Evolutionary conservation across 495 filamentous ascomycete genomes (phyloP).

Genomic region (Lepidopterella palustris): DNA sequence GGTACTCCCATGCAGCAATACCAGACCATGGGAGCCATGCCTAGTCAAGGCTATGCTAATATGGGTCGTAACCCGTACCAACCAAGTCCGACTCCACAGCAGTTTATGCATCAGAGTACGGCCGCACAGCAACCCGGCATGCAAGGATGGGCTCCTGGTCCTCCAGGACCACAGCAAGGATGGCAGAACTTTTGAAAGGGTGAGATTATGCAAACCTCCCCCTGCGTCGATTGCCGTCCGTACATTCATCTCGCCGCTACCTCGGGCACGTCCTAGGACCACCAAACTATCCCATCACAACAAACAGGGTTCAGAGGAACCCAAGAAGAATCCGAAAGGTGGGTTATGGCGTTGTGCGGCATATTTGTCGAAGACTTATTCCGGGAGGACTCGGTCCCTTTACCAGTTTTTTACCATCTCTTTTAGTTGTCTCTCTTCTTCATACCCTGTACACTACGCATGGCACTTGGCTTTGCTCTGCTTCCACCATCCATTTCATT

Average conservation of each 20-base stretch:
- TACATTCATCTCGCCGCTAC: too few species aligned
- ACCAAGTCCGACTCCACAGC: conserved; percentile 38
- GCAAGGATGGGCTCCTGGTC: conserved; percentile 42
- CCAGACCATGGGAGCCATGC: conserved; percentile 33
- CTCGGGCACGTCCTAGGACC: not conserved
- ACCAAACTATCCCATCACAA: not conserved
- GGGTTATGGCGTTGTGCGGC: not conserved
- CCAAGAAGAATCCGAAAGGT: not conserved
- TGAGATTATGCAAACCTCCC: too few species aligned
- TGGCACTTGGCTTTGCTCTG: conserved; percentile 4
- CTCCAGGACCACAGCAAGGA: conserved; percentile 19
- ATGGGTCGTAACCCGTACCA: conserved; percentile 47
- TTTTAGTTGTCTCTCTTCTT: conserved; percentile 7
- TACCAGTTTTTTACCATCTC: not conserved
- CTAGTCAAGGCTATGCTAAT: conserved; percentile 42
- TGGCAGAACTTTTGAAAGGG: conserved; percentile 14
- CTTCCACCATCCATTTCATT: not conserved
- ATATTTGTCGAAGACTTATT: conserved; percentile 5
- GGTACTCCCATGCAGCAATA: conserved; percentile 31
- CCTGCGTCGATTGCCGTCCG: not conserved
- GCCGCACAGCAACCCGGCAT: conserved; percentile 38
- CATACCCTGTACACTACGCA: conserved; percentile 29
- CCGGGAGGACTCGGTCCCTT: conserved; percentile 11
- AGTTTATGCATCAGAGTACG: conserved; percentile 34
- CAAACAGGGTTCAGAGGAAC: not conserved